Percentiles rank a stretch among this genome's conserved stretches.
Evolutionary conservation across 2,329 filamentous ascomycete genomes (phyloP).

Genomic region (Domatiomyces globalis): DNA sequence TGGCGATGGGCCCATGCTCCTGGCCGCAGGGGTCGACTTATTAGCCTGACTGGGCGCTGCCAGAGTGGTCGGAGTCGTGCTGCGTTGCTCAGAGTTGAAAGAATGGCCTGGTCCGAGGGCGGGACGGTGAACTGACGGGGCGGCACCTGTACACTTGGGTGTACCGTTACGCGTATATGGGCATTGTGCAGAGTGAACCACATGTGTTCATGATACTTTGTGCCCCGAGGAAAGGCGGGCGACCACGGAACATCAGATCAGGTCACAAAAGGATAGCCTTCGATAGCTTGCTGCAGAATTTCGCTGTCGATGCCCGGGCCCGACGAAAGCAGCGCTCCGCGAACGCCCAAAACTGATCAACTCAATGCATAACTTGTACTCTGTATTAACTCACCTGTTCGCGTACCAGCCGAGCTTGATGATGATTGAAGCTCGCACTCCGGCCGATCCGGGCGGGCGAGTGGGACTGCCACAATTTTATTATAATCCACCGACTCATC

Average conservation of each 20-base stretch:
- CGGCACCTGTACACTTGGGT: neutral
- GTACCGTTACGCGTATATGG: neutral
- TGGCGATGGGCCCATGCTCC: neutral
- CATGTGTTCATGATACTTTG: neutral
- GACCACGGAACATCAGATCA: neutral
- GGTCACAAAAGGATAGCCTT: neutral
- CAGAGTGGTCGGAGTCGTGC: neutral
- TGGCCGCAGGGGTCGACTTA: neutral
- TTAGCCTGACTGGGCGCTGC: too few species aligned
- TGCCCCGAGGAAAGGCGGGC: neutral
- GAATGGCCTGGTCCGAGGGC: neutral
- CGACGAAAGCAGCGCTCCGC: too few species aligned
- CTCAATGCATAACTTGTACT: too few species aligned
- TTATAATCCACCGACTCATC: neutral
- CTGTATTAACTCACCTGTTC: too few species aligned
- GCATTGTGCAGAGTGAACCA: neutral
- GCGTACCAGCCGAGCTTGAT: too few species aligned
- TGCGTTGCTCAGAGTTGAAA: neutral
- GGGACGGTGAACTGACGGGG: neutral
- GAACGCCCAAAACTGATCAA: too few species aligned
- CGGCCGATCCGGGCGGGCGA: neutral
- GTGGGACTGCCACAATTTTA: neutral
- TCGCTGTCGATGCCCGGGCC: too few species aligned
- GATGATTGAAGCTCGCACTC: too few species aligned
- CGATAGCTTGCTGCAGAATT: too few species aligned